These are phyloP conservation scores for Cyberlindnera saturnus DNA, from an alignment of 805 yeast genomes.

Conservation along the genomic window DNA sequence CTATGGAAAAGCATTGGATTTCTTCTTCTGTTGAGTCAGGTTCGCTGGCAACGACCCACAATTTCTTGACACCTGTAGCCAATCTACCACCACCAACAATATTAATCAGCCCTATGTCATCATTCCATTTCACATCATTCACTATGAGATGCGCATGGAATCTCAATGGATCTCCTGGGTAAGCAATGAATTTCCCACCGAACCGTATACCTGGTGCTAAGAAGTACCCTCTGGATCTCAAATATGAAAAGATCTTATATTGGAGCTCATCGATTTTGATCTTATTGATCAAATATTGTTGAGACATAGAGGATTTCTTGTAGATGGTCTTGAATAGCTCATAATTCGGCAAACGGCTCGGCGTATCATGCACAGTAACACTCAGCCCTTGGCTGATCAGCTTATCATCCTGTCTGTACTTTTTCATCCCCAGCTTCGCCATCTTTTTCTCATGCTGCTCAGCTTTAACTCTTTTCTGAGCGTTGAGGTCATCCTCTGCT, in stretches of 20 bases:
- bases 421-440: constrained; percentile 1
- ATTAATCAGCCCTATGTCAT: constrained; percentile 49
- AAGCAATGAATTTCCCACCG: constrained; percentile 84
- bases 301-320: constrained; percentile 10
- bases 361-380: constrained; percentile 15
- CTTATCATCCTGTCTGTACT: constrained; percentile 4
- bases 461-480: constrained; percentile 2
- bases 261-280: constrained; percentile 1
- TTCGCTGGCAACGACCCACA: constrained; percentile 56
- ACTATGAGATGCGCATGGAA: constrained; percentile 86
- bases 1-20: constrained; percentile 60
- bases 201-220: constrained; percentile 84
- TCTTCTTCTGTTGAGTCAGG: constrained; percentile 18
- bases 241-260: constrained; percentile 10
- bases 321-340: constrained; percentile 9
- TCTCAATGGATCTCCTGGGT: constrained; percentile 91
- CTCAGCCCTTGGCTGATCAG: constrained; percentile 11
- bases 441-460: constrained; percentile 5
- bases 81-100: constrained; percentile 82
- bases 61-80: constrained; percentile 88
- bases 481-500: constrained; percentile 6
- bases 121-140: constrained; percentile 40
- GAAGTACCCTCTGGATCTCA: constrained; percentile 37
- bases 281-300: constrained; percentile 2
- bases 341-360: constrained; percentile 11